Evolutionary conservation across 2,329 filamentous ascomycete species (phyloP).

Genomic region (Xylariomycetidae sp.): DNA sequence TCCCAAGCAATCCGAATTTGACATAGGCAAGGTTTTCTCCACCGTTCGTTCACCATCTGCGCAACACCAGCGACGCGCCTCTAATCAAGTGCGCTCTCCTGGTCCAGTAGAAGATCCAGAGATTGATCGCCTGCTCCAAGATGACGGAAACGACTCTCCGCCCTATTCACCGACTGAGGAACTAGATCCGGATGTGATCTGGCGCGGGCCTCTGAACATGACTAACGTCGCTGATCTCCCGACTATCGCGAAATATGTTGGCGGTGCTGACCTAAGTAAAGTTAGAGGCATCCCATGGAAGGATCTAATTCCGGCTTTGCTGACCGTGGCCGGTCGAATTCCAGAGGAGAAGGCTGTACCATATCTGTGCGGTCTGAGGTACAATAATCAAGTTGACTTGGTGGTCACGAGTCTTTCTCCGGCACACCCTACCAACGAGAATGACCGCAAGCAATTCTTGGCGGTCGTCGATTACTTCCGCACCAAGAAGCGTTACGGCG

Average conservation of each 20-base stretch:
- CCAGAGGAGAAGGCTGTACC: constrained; percentile 78
- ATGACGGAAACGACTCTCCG: constrained; percentile 73
- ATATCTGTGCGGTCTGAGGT: constrained; percentile 83
- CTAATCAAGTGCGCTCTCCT: constrained; percentile 39
- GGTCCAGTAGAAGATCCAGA: constrained; percentile 76
- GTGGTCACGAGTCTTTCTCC: constrained; percentile 70
- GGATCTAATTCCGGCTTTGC: constrained; percentile 64
- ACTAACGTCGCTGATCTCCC: constrained; percentile 70
- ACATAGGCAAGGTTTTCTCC: constrained; percentile 81
- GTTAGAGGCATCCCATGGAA: constrained; percentile 56
- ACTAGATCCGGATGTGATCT: constrained; percentile 67
- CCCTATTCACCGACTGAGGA: constrained; percentile 80
- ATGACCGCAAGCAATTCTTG: constrained; percentile 60
- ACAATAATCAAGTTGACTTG: constrained; percentile 77
- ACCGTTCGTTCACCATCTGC: constrained; percentile 71
- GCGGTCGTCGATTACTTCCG: constrained; percentile 85
- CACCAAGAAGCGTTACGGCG: constrained; percentile 77
- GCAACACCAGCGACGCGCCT: constrained; percentile 43
- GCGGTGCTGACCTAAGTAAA: constrained; percentile 72
- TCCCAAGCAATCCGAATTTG: constrained; percentile 59
- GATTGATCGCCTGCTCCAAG: constrained; percentile 82
- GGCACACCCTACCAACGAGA: constrained; percentile 49
- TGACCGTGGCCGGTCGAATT: constrained; percentile 76
- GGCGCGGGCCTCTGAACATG: constrained; percentile 75
- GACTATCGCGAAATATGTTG: constrained; percentile 76